Evolutionary conservation across 1,284 basidiomycete species (phyloP).

Genomic region (Apiotrichum mycotoxinovorans): DNA sequence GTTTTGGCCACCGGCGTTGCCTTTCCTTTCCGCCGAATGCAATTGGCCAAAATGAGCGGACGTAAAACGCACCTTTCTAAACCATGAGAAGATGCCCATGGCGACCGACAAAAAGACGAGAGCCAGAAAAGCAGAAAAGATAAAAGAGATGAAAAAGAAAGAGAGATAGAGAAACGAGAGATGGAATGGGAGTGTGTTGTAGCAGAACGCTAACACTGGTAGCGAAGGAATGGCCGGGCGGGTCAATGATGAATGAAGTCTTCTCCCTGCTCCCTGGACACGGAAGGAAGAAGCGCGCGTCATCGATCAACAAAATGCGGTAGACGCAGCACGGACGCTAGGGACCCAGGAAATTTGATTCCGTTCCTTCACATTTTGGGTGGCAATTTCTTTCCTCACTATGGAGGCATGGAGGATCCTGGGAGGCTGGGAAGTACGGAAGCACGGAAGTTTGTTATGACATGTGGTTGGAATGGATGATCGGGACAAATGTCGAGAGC

Average conservation of each 20-base stretch:
- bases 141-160: not conserved
- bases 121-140: not conserved
- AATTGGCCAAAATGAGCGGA: not conserved
- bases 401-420: too few species aligned
- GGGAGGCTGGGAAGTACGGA: too few species aligned
- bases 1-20: not conserved
- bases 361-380: not conserved
- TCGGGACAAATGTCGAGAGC: too few species aligned
- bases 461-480: too few species aligned
- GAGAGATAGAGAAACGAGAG: not conserved
- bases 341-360: not conserved
- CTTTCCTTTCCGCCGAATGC: not conserved
- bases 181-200: not conserved
- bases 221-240: too few species aligned
- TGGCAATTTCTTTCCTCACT: too few species aligned
- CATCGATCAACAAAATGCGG: not conserved
- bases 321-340: too few species aligned
- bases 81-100: constrained; percentile 47
- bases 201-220: too few species aligned
- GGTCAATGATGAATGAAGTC: too few species aligned
- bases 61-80: constrained; percentile 27
- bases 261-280: too few species aligned
- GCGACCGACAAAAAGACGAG: not conserved
- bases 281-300: too few species aligned
- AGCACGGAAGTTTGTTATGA: too few species aligned